A percentile compares a stretch with the other conserved stretches of the same genome.
Evolutionary conservation across 768 basidiomycete genomes (phyloP).

Genomic region (Leccinum aurantiacum): DNA sequence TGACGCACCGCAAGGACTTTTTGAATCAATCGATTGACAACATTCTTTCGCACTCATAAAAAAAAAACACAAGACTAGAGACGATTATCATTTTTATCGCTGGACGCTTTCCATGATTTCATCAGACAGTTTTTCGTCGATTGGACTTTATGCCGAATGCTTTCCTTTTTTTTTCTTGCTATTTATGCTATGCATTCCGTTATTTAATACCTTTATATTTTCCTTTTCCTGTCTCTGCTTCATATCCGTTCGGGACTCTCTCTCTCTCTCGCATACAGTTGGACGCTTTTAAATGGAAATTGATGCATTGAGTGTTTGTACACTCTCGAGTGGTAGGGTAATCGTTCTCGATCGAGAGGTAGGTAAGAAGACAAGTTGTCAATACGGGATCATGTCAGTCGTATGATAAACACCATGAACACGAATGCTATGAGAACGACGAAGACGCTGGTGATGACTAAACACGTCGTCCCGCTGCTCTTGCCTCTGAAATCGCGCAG

Average conservation of each 20-base stretch:
- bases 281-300: neutral
- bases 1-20: conserved; percentile 56
- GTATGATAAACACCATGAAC: conserved; percentile 70
- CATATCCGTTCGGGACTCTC: conserved; percentile 17
- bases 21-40: conserved; percentile 67
- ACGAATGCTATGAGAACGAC: conserved; percentile 69
- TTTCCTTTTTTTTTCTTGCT: neutral
- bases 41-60: conserved; percentile 57
- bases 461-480: conserved; percentile 70
- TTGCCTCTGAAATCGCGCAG: conserved; percentile 62
- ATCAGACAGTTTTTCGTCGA: neutral
- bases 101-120: conserved; percentile 1
- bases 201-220: conserved; percentile 7
- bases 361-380: neutral
- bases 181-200: conserved; percentile 4
- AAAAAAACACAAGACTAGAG: neutral
- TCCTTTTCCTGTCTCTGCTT: neutral
- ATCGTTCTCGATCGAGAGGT: neutral
- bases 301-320: neutral
- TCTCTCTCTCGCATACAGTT: neutral
- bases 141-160: conserved; percentile 15
- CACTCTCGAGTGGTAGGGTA: neutral
- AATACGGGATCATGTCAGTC: conserved; percentile 46
- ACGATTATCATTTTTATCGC: neutral
- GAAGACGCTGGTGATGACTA: conserved; percentile 61